Conservation (phyloP, 768 basidiomycete genomes). For the Russula brevipes region DNA sequence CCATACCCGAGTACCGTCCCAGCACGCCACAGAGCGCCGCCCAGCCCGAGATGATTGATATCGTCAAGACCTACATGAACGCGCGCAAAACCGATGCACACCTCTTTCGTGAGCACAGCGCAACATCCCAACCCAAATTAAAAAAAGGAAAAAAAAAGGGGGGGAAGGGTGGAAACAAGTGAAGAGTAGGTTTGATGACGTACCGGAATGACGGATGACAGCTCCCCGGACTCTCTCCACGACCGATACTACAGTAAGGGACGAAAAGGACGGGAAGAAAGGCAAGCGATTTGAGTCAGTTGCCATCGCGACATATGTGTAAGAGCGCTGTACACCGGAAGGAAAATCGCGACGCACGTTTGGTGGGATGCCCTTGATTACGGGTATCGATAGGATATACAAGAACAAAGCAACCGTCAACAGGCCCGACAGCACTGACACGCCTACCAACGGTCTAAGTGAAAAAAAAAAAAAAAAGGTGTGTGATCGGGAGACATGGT, state of each 20-base stretch:
- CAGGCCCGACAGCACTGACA: constrained; percentile 50
- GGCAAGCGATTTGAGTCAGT: constrained; percentile 27
- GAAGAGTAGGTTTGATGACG: constrained; percentile 1
- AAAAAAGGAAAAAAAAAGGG: not conserved
- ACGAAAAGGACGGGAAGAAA: not conserved
- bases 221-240: constrained; percentile 65
- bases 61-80: constrained; percentile 45
- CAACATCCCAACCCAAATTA: not conserved
- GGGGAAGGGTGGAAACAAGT: not conserved
- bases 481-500: not conserved
- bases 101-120: too few relatives aligned
- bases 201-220: constrained; percentile 64
- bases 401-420: constrained; percentile 67
- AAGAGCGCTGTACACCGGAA: not conserved
- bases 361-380: constrained; percentile 60
- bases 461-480: not conserved
- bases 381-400: constrained; percentile 64
- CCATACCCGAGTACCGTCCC: constrained; percentile 61
- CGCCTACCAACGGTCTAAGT: constrained; percentile 47
- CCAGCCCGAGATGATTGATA: constrained; percentile 67
- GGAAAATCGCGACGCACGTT: constrained; percentile 45
- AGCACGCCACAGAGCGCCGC: constrained; percentile 54
- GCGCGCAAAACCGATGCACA: not conserved
- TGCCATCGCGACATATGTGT: not conserved
- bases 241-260: constrained; percentile 51